Evolutionary conservation across 2,329 filamentous ascomycete genomes (phyloP).

Genomic region (Pseudogymnoascus sp.): DNA sequence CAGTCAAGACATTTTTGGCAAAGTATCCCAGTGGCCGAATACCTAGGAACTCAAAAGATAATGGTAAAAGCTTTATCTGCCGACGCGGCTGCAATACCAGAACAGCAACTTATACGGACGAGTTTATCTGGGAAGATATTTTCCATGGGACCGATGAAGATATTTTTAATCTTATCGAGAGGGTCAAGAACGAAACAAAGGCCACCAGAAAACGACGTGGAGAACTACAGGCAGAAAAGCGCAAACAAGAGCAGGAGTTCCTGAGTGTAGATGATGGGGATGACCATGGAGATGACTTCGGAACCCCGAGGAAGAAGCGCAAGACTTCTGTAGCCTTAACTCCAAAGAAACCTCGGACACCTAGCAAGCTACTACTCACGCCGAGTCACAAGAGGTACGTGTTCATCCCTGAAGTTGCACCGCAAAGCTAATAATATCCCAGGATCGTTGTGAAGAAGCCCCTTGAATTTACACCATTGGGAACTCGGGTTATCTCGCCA

Average conservation of each 20-base stretch:
- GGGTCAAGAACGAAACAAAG: conserved; percentile 66
- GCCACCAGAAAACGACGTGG: conserved; percentile 46
- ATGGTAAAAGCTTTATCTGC: conserved; percentile 84
- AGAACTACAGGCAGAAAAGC: conserved; percentile 22
- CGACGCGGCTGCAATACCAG: conserved; percentile 82
- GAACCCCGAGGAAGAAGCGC: conserved; percentile 53
- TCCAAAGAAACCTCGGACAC: conserved; percentile 34
- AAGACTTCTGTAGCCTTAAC: conserved; percentile 39
- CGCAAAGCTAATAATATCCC: conserved; percentile 10
- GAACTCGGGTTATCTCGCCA: conserved; percentile 75
- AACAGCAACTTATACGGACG: conserved; percentile 84
- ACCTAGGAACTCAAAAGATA: conserved; percentile 64
- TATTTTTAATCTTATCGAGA: conserved; percentile 22
- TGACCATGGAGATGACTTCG: conserved; percentile 30
- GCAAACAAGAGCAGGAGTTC: conserved; percentile 30
- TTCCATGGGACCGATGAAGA: conserved; percentile 43
- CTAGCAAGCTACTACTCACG: conserved; percentile 43
- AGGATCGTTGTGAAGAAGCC: conserved; percentile 74
- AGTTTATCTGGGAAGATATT: conserved; percentile 86
- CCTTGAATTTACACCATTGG: conserved; percentile 92
- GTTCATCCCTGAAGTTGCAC: background rate
- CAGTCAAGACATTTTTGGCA: conserved; percentile 58
- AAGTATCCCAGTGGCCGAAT: conserved; percentile 70
- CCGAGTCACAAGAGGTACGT: conserved; percentile 56
- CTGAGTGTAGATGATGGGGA: conserved; percentile 32